Evolutionary conservation across 306 rosid genomes (phyloP), one percentile per base, ranked within the genome.

Genomic region (Potentilla sterilis): DNA sequence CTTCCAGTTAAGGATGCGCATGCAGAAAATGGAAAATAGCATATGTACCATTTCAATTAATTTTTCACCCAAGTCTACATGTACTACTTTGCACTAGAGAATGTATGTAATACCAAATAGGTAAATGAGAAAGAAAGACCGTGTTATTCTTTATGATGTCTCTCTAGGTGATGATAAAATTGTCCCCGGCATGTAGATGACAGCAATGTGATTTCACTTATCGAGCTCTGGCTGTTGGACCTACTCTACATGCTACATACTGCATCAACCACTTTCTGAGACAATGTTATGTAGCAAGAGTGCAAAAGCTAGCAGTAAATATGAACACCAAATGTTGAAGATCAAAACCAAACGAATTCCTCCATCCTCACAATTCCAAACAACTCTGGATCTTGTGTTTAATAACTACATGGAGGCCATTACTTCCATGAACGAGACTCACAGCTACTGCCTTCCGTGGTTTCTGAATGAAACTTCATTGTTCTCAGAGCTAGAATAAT

Each of bases 201-300:
- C 70, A 75, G 28, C 67, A 62, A 62, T 42, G 48, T 62, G 65
- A 34, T 46, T n/a, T 43, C n/a, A 7, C 69, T 13, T 28, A 42
- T 24, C 9, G 19, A 58, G 24, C 57, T 16, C 14, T 34, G 62
- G 12, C 19, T 14, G 21, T 77, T 67, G 80, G 24, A 77, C 68
- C 75, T 21, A 55, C 62, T 55, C 28, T 21, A 55, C 34, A 21
- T 22, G 14, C 10, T 10, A 55, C 32, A 6, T 19, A 21, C 2
- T 21, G 34, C 28, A 55, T 10, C 21, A 49, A 16, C 8, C 5
- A 48, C 28, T 54, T 6, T 54, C 32, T n/a, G 61, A n/a, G 4
- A 22, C 9, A 55, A 21, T 55, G 2, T 21, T 10, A n/a, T 21
- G 62, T 21, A 55, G 14, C 46, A 42, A 24, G 11, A 47, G 52